Base-by-base conservation (phyloP, 768 basidiomycete species). In the Rhodotorula kratochvilovae region DNA sequence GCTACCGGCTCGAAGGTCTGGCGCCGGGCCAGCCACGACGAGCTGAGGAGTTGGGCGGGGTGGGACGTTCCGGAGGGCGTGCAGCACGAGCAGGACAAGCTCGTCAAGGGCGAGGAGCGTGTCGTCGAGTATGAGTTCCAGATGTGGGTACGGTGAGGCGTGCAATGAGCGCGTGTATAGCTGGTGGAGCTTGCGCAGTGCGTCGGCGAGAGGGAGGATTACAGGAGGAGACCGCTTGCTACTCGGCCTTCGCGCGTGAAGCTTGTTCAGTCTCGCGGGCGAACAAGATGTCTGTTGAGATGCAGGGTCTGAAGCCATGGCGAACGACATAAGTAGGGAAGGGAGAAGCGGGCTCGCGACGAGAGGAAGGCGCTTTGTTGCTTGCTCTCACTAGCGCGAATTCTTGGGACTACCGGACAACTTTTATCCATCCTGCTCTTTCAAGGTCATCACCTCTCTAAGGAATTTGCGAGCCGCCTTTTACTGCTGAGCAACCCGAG, bases 111-210 rank as follows among this genome's bases (percentile, higher is more conserved):
- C 25, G 86, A 87, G 79, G 92, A 96, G 81, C 89, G 89, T 65
- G 91, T 88, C 17, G 83, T 91, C 56, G 83, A 85, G 74, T 99
- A 94, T 80, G 90, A 91, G 82, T 96, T 88, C 81, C 91, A 99
- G 83, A 92, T 99, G 92, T 99, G 95, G 95, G 64, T 70, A 31
- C 29, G 69, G 43, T 50, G 25, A 50, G 23, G 48, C 45, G 12
- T 46, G 45, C 45, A 46, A 21, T 21, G 45, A 4, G 45, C 8
- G 17, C 45, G 43, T 8, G 45, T 46, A 23, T 23, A 23, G 23
- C 5, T 19, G 7, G 46, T 13, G 45, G 17, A 5, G 12, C 7
- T 5, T 5, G 45, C 4, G 17, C 21, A 8, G 6, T 25, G 19
- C 19, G 46, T 19, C 12, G 46, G 23, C 21, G 4, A 6, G 46